phyloP scores from a whole-genome alignment of 306 rosid genomes.

The Chamaecrista fasciculata region DNA sequence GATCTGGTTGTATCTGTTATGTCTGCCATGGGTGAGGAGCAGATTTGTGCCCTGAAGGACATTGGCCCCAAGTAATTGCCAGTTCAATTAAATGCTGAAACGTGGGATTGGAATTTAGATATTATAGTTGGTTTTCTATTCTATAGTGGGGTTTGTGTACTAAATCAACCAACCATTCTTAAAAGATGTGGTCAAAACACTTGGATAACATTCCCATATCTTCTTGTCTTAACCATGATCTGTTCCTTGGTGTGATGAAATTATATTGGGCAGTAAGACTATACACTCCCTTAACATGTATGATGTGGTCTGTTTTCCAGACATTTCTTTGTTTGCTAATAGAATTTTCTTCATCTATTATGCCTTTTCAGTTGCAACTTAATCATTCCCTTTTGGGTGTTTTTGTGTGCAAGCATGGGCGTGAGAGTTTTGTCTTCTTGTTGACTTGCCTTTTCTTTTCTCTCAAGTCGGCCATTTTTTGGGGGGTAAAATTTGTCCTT shows the following conservation, averaged over 20 bases:
- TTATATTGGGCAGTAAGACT: slow-evolving; percentile 15
- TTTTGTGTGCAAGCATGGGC: no score
- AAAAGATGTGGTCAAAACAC: slow-evolving; percentile 35
- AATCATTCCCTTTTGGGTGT: no score
- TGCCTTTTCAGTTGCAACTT: neutral
- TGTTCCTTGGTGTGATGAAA: slow-evolving; percentile 30
- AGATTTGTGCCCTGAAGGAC: slow-evolving; percentile 86
- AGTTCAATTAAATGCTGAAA: slow-evolving; percentile 23
- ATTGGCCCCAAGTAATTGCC: slow-evolving; percentile 74
- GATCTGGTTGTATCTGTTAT: slow-evolving; percentile 87
- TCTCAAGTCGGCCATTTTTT: no score
- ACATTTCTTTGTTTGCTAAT: neutral
- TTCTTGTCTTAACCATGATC: slow-evolving; percentile 29
- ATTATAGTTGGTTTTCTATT: slow-evolving; percentile 16
- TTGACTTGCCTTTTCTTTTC: neutral
- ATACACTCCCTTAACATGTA: slow-evolving; percentile 4
- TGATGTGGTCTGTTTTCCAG: neutral
- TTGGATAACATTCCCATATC: slow-evolving; percentile 30
- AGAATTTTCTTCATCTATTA: neutral
- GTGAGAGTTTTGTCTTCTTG: neutral
- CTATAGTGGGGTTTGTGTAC: slow-evolving; percentile 37
- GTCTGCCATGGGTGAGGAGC: slow-evolving; percentile 99
- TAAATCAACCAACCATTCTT: slow-evolving; percentile 38
- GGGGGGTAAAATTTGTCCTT: neutral
- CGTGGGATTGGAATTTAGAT: slow-evolving; percentile 20